These are phyloP conservation scores for Pythium aphanidermatum DNA, from an alignment of 352 stramenopile genomes.

Conservation along the genomic window DNA sequence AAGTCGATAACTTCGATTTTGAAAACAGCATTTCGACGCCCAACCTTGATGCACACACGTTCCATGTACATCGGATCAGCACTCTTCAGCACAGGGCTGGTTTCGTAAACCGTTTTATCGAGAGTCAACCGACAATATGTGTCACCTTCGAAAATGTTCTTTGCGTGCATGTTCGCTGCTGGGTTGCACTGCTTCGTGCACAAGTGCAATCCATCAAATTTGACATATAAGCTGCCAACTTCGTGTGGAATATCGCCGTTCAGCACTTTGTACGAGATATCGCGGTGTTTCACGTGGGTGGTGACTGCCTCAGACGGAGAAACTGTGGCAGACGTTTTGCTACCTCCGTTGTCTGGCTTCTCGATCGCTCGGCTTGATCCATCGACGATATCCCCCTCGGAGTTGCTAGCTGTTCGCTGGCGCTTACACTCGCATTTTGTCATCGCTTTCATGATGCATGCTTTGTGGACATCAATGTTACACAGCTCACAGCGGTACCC, in stretches of 20 bases:
- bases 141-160: slow-evolving; percentile 85
- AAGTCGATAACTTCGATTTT: slow-evolving; percentile 82
- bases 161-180: slow-evolving; percentile 58
- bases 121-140: slow-evolving; percentile 77
- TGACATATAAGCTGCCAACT: slow-evolving; percentile 62
- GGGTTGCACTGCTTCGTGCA: slow-evolving; percentile 78
- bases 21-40: slow-evolving; percentile 48
- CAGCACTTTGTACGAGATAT: slow-evolving; percentile 38
- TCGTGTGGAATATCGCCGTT: slow-evolving; percentile 31
- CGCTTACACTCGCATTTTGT: slow-evolving; percentile 60
- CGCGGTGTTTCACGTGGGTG: slow-evolving; percentile 16
- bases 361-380: no score
- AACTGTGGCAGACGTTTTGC: no score
- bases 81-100: slow-evolving; percentile 79
- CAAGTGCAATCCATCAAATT: slow-evolving; percentile 72
- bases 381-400: no score
- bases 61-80: slow-evolving; percentile 86
- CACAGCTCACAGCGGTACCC: slow-evolving; percentile 81
- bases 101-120: slow-evolving; percentile 65
- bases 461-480: slow-evolving; percentile 78
- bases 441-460: slow-evolving; percentile 85
- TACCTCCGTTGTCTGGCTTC: no score
- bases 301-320: neutral
- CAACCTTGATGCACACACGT: slow-evolving; percentile 63
- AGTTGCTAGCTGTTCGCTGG: neutral